Conservation (phyloP, 768 basidiomycete genomes). For the Phaeotremella fagi region DNA sequence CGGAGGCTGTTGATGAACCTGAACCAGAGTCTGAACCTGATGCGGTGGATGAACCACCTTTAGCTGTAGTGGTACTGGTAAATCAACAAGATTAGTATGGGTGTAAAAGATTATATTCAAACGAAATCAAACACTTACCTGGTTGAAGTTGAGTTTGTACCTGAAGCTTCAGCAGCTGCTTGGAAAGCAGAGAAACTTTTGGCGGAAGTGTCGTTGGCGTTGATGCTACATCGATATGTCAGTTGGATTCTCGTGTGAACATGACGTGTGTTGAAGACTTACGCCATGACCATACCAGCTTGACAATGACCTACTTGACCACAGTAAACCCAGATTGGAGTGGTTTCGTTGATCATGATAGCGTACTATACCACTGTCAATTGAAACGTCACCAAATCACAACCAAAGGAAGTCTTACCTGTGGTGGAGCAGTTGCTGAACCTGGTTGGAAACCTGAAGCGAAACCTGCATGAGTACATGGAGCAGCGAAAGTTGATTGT, state of each 20-base stretch:
- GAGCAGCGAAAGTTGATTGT: conserved; percentile 21
- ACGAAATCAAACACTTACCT: too few relatives aligned
- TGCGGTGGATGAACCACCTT: not conserved
- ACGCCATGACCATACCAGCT: conserved; percentile 15
- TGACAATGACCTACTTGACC: conserved; percentile 6
- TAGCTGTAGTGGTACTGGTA: not conserved
- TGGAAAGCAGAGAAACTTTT: conserved; percentile 17
- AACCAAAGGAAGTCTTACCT: too few relatives aligned
- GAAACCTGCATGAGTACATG: conserved; percentile 13
- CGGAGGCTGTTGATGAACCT: not conserved
- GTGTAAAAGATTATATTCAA: too few relatives aligned
- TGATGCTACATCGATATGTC: conserved; percentile 1
- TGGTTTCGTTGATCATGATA: conserved; percentile 15
- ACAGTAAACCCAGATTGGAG: conserved; percentile 20
- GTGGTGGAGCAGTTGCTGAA: not conserved
- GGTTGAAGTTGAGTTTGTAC: too few relatives aligned
- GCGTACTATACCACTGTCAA: conserved; percentile 15
- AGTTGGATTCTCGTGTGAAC: not conserved
- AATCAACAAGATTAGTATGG: too few relatives aligned
- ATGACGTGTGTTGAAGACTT: conserved; percentile 8
- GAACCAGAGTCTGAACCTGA: not conserved
- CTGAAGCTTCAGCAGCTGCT: conserved; percentile 2
- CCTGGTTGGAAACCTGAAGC: conserved; percentile 15
- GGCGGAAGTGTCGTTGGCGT: conserved; percentile 4
- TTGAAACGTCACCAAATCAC: too few relatives aligned